phyloP scores from a whole-genome alignment of 768 basidiomycete species.

The Tricholoma hemisulphureum region DNA sequence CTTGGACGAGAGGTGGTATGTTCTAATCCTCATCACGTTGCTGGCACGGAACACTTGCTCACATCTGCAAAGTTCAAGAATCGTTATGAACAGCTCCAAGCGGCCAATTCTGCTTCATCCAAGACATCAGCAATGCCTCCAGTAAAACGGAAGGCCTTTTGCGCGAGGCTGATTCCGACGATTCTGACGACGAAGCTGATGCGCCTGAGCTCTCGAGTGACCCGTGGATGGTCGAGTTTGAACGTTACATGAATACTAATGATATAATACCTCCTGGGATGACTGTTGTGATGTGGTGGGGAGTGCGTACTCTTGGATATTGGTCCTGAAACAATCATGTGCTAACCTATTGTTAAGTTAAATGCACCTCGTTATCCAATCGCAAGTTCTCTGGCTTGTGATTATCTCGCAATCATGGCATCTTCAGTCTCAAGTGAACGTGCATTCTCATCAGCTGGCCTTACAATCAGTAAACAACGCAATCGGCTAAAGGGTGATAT shows the following conservation, averaged over 20 bases:
- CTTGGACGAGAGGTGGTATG: background rate
- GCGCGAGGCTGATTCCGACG: background rate
- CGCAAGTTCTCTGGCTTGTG: constrained; percentile 36
- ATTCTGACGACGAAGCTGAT: background rate
- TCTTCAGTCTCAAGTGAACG: constrained; percentile 37
- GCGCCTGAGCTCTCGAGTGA: background rate
- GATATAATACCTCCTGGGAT: constrained; percentile 8
- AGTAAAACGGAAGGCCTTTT: background rate
- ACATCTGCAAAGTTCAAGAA: background rate
- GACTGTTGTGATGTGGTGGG: constrained; percentile 29
- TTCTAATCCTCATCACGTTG: too few relatives aligned
- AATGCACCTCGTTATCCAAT: constrained; percentile 29
- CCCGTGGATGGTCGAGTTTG: constrained; percentile 22
- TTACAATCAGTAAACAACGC: constrained; percentile 35
- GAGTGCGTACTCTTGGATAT: constrained; percentile 17
- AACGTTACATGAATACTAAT: constrained; percentile 20
- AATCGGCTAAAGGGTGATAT: constrained; percentile 34
- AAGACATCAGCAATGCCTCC: background rate
- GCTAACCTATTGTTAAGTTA: constrained; percentile 10
- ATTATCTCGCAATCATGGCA: constrained; percentile 40
- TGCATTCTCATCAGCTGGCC: constrained; percentile 39
- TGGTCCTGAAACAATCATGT: background rate
- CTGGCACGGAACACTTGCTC: too few relatives aligned
- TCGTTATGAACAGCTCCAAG: background rate
- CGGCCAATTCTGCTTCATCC: background rate